phyloP scores from a whole-genome alignment of 108 stramenopile species.

The Pseudonitzschia multiseries region DNA sequence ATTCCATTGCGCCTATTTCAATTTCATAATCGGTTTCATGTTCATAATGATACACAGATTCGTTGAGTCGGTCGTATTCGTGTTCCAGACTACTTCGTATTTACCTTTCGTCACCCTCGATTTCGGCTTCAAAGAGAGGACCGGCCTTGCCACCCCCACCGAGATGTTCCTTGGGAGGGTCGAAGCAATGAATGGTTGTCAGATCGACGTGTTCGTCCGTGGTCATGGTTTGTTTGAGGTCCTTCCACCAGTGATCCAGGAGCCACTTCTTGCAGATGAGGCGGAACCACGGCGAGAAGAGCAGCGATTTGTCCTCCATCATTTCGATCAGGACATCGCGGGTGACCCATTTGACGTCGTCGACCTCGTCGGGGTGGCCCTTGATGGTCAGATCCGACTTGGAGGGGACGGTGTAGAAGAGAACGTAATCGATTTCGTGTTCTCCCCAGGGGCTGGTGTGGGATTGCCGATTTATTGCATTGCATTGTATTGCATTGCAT shows the following conservation, averaged over 20 bases:
- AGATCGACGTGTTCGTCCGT: slow-evolving; percentile 75
- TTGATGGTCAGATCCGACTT: slow-evolving; percentile 65
- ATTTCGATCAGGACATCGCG: slow-evolving; percentile 60
- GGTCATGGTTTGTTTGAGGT: slow-evolving; percentile 75
- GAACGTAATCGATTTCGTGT: slow-evolving; percentile 99
- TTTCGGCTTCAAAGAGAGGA: slow-evolving; percentile 53
- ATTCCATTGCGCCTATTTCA: background rate
- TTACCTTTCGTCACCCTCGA: slow-evolving; percentile 35
- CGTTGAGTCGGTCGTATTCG: too few species aligned
- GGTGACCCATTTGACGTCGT: slow-evolving; percentile 75
- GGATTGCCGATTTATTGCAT: too few species aligned
- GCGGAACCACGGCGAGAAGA: slow-evolving; percentile 93
- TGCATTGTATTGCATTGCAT: too few species aligned
- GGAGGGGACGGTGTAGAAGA: slow-evolving; percentile 69
- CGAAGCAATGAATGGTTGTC: slow-evolving; percentile 76
- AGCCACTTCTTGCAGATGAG: slow-evolving; percentile 84
- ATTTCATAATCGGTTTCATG: too few species aligned
- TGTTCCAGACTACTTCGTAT: slow-evolving; percentile 13
- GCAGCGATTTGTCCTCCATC: slow-evolving; percentile 62
- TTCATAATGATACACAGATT: too few species aligned
- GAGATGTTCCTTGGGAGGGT: slow-evolving; percentile 82
- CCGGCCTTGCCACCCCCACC: slow-evolving; percentile 85
- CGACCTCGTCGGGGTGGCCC: slow-evolving; percentile 93
- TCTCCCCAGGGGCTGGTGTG: slow-evolving; percentile 91
- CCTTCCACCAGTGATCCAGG: slow-evolving; percentile 81